phyloP scores from a whole-genome alignment of 2,329 filamentous ascomycete genomes.

The Fusarium xyrophilum region DNA sequence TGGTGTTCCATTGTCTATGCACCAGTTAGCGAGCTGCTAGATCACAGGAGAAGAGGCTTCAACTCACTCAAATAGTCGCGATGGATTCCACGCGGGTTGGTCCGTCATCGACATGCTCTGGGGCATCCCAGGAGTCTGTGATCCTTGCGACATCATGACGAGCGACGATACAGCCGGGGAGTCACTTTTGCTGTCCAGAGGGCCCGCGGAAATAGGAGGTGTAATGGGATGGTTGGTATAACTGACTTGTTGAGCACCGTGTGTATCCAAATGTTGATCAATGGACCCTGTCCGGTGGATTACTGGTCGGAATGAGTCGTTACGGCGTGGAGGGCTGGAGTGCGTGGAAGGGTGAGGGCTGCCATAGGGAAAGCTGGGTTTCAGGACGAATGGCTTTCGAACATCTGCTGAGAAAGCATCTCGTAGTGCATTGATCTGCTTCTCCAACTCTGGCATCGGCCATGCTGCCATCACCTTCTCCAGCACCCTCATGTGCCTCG shows the following conservation, averaged over 20 bases:
- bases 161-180: slow-evolving; percentile 75
- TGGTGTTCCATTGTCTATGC: slow-evolving; percentile 90
- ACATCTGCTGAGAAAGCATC: slow-evolving; percentile 90
- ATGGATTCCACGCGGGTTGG: slow-evolving; percentile 79
- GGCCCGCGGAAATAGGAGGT: slow-evolving; percentile 77
- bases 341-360: slow-evolving; percentile 72
- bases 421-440: slow-evolving; percentile 86
- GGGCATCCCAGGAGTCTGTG: slow-evolving; percentile 59
- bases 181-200: slow-evolving; percentile 78
- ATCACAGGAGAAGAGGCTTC: no score
- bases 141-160: slow-evolving; percentile 71
- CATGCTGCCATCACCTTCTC: slow-evolving; percentile 83
- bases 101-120: slow-evolving; percentile 68
- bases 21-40: slow-evolving; percentile 4
- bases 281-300: slow-evolving; percentile 57
- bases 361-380: slow-evolving; percentile 84
- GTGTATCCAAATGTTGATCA: slow-evolving; percentile 62
- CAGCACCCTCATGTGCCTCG: slow-evolving; percentile 90
- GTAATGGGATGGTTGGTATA: slow-evolving; percentile 76
- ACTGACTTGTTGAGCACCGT: slow-evolving; percentile 67
- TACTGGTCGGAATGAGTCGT: slow-evolving; percentile 57
- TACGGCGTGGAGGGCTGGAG: slow-evolving; percentile 67
- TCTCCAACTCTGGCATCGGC: slow-evolving; percentile 89
- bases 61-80: slow-evolving; percentile 87
- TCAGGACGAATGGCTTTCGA: slow-evolving; percentile 85